Conservation (phyloP, 2,329 filamentous ascomycete species). For the Trichophyton equinum region DNA sequence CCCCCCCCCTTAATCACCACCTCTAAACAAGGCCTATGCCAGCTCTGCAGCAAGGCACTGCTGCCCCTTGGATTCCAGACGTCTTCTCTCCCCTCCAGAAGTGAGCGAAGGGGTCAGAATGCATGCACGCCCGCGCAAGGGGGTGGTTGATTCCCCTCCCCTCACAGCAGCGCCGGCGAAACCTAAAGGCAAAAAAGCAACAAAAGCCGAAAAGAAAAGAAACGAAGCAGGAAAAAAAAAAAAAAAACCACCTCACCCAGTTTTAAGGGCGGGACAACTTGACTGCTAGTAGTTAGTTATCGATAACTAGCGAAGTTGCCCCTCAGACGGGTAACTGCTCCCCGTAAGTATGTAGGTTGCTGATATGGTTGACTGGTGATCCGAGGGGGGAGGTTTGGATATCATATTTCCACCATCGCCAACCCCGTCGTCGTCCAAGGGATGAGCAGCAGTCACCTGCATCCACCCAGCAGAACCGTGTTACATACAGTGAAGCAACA, state of each 20-base stretch:
- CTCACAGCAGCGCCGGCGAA: not conserved
- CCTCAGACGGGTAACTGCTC: too few relatives aligned
- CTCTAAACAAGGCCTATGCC: not conserved
- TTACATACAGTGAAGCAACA: slow-evolving; percentile 1
- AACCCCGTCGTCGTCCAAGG: not conserved
- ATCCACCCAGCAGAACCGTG: not conserved
- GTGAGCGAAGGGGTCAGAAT: not conserved
- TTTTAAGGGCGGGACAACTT: too few relatives aligned
- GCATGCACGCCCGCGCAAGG: not conserved
- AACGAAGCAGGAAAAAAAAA: not conserved
- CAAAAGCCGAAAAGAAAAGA: not conserved
- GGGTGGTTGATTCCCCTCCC: not conserved
- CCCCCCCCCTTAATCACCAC: not conserved
- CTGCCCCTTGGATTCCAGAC: slow-evolving; percentile 1
- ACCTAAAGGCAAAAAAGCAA: not conserved
- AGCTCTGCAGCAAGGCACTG: slow-evolving; percentile 1
- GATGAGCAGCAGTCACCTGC: not conserved
- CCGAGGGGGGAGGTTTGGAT: not conserved
- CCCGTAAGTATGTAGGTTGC: too few relatives aligned
- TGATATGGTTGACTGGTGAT: too few relatives aligned
- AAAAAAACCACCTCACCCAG: too few relatives aligned
- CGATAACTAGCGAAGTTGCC: not conserved
- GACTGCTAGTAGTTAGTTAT: not conserved
- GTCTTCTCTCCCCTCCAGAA: not conserved
- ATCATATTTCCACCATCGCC: not conserved